These are phyloP conservation scores for Leptomonas seymouri DNA, from an alignment of 208 protist species.

Conservation along the genomic window DNA sequence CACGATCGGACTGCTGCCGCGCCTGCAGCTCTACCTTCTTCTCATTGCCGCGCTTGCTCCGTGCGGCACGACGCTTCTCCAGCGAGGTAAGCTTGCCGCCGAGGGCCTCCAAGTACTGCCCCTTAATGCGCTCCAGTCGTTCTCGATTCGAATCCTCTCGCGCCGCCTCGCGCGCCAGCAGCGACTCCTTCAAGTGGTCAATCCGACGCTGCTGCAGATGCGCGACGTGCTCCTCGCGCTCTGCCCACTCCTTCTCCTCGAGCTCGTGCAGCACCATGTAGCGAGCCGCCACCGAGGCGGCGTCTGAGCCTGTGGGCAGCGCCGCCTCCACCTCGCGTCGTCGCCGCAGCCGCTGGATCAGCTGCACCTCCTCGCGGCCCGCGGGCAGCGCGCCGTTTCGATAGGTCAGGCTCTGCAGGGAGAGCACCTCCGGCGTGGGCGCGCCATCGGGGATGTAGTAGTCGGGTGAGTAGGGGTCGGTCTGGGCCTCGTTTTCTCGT, in stretches of 20 bases:
- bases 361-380: constrained; percentile 81
- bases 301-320: constrained; percentile 52
- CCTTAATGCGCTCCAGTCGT: constrained; percentile 68
- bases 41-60: constrained; percentile 39
- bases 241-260: constrained; percentile 86
- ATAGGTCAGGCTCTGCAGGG: constrained; percentile 65
- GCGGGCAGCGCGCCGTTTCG: constrained; percentile 72
- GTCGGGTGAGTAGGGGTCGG: constrained; percentile 88
- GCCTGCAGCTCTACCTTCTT: constrained; percentile 19
- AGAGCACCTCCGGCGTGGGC: constrained; percentile 73
- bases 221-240: constrained; percentile 80
- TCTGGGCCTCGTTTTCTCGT: constrained; percentile 90
- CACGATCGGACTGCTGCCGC: constrained; percentile 1
- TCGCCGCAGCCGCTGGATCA: constrained; percentile 89
- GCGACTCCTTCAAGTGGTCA: constrained; percentile 46
- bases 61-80: constrained; percentile 36
- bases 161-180: constrained; percentile 67
- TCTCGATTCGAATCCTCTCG: constrained; percentile 59
- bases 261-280: constrained; percentile 67
- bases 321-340: constrained; percentile 75
- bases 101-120: constrained; percentile 46
- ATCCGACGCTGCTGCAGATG: constrained; percentile 79
- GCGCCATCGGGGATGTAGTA: constrained; percentile 78
- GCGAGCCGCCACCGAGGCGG: constrained; percentile 51
- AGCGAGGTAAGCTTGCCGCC: constrained; percentile 47